Conservation (phyloP, 2,329 filamentous ascomycete species). For the Proliferodiscus dingleyae region DNA sequence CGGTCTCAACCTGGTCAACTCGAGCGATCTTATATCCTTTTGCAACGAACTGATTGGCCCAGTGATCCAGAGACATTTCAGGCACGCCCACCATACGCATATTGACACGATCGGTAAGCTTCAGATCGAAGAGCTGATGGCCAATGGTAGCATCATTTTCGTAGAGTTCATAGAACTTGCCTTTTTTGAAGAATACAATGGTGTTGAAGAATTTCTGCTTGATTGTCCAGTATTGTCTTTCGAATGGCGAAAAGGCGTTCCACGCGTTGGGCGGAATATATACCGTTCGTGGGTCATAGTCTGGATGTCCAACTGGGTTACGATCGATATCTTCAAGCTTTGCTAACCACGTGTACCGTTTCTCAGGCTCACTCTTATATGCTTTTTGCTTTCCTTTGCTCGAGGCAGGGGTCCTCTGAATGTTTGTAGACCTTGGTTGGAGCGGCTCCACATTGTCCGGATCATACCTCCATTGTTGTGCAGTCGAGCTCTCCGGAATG, state of each 20-base stretch:
- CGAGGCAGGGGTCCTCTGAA: constrained; percentile 33
- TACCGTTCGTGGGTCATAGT: constrained; percentile 88
- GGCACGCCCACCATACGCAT: constrained; percentile 99
- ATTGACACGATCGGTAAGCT: constrained; percentile 95
- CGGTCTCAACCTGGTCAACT: constrained; percentile 95
- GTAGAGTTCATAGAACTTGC: constrained; percentile 98
- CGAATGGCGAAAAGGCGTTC: constrained; percentile 83
- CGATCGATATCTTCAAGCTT: constrained; percentile 80
- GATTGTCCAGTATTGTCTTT: constrained; percentile 99
- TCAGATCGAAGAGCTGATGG: constrained; percentile 94
- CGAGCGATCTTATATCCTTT: constrained; percentile 97
- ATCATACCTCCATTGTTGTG: constrained; percentile 76
- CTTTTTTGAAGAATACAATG: constrained; percentile 99
- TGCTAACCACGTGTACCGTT: constrained; percentile 87
- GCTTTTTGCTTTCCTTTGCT: constrained; percentile 57
- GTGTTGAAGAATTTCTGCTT: constrained; percentile 98
- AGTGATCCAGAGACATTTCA: constrained; percentile 90
- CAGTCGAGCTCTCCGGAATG: constrained; percentile 61
- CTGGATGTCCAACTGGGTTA: constrained; percentile 71
- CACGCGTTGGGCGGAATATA: constrained; percentile 80
- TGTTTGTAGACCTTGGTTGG: constrained; percentile 39
- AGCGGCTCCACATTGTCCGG: constrained; percentile 51
- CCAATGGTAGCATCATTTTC: constrained; percentile 96
- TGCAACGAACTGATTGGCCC: constrained; percentile 97
- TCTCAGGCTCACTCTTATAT: constrained; percentile 74